Evolutionary conservation across 345 rosid species (phyloP).

Genomic region (Firmiana major): DNA sequence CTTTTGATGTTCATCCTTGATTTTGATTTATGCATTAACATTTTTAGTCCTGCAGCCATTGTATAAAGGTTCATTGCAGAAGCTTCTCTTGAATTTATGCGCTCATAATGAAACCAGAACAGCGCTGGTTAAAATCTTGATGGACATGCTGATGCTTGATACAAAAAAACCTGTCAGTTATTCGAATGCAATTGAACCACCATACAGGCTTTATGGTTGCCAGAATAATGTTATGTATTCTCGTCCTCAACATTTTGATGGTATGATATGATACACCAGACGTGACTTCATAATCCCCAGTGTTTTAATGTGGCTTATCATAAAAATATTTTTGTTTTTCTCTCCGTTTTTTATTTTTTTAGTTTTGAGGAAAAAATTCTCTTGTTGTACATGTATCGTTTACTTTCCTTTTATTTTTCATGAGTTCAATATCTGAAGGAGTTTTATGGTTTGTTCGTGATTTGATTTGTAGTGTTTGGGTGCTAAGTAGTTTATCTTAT

Average conservation of each 20-base stretch:
- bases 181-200: constrained; percentile 53
- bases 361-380: neutral
- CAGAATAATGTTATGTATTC: constrained; percentile 90
- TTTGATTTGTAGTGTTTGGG: neutral
- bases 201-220: constrained; percentile 85
- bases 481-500: neutral
- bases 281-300: neutral
- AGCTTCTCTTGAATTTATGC: constrained; percentile 89
- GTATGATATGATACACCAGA: constrained; percentile 30
- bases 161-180: constrained; percentile 47
- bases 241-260: constrained; percentile 84
- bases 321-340: neutral
- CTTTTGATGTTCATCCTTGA: neutral
- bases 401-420: neutral
- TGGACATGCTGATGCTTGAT: constrained; percentile 87
- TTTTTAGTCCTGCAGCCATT: constrained; percentile 59
- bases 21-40: constrained; percentile 15
- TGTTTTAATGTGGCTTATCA: neutral
- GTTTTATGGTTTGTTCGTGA: neutral
- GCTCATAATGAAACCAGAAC: constrained; percentile 84
- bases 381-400: neutral
- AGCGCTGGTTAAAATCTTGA: constrained; percentile 65
- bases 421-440: neutral
- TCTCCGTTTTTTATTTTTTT: too few species aligned
- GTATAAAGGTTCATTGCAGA: constrained; percentile 86